Evolutionary conservation across 345 rosid species (phyloP), one percentile per base, ranked within the genome.

Genomic region (Microcos paniculata): DNA sequence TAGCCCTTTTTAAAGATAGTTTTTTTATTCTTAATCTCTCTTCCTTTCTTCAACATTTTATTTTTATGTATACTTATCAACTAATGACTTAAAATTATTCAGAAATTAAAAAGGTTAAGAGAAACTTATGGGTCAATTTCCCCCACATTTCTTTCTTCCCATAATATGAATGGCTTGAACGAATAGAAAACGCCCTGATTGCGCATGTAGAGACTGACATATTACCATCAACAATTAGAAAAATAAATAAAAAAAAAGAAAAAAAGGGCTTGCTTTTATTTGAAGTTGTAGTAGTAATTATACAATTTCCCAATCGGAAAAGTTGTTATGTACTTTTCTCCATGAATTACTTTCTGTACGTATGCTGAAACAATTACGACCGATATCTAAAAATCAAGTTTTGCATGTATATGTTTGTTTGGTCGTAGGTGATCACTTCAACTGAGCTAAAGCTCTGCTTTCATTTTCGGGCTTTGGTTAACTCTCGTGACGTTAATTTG

Each of bases 181-280:
- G 28, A 43, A 23, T 21, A 65, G 38, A 23, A 65, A 64, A 18
- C 4, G 12, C 31, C 33, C n/a, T 46, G 30, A 12, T 42, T 65
- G 51, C 70, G 33, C 28, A 21, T 23, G 33, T 6, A 43, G 52
- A 65, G 58, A 49, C 43, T 69, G 72, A 69, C 72, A 69, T 30
- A 18, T n/a, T 69, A 69, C 72, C 72, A 10, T 69, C 38, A 49
- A 15, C 10, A 59, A 2, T 6, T 11, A 14, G 8, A 14, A 0
- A 30, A 7, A 35, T 35, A 3, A 3, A 3, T 35, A 35, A 0
- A 35, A 35, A 35, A 35, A 35, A 35, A 35, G 15, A 46, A 48
- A 49, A 28, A 3, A 0, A 30, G 21, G 1, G 18, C 28, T 69
- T 69, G 52, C 72, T 69, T 69, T 48, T 1, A 10, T 63, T 38